Base-by-base conservation (phyloP, 1,284 basidiomycete genomes). In the Pyrrhoderma lamaoense region DNA sequence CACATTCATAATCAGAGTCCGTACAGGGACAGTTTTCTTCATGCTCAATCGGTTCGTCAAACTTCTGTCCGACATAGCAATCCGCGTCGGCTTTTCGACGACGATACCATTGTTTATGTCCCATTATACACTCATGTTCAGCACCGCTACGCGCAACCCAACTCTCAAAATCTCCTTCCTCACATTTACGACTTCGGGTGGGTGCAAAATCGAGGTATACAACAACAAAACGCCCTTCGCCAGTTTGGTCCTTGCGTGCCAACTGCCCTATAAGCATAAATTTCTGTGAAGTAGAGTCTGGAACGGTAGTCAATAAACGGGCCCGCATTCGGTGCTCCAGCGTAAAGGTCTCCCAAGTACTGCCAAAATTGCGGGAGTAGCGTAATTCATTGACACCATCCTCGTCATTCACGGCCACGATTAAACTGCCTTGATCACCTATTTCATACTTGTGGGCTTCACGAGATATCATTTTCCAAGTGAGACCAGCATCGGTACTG, bases 381-480 rank as follows among this genome's bases (percentile, higher is more conserved):
- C 72, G 73, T 31, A 97, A 70, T 27, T 74, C 70, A 58, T 89
- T 80, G 1, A 83, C 85, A n/a, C 69, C 65, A 38, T 89, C 84
- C 60, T 97, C 93, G 61, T 99, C 93, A 58, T 93, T 85, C 7
- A 93, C 81, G 13, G 87, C 74, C 18, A 98, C 82, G 31, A 98
- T 69, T 31, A 98, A 76, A 57, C 85, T 87, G 0, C 95, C 86
- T 64, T 74, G 78, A 63, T 97, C 95, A 14, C 95, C 95, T 66
- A 98, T 95, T 66, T 97, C 93, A 64, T 97, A 97, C 68, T 93
- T 92, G 66, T 93, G 85, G 0, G 95, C 89, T 18, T 86, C 84
- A 52, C 71, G 72, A 38, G 74, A 73, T 8, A 88, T 75, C 84
- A 91, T 91, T 27, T 62, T 72, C 95, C 95, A 99, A 0, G 79